Evolutionary conservation across 257 asterid species (phyloP).

Genomic region (Solanum verrucosum): DNA sequence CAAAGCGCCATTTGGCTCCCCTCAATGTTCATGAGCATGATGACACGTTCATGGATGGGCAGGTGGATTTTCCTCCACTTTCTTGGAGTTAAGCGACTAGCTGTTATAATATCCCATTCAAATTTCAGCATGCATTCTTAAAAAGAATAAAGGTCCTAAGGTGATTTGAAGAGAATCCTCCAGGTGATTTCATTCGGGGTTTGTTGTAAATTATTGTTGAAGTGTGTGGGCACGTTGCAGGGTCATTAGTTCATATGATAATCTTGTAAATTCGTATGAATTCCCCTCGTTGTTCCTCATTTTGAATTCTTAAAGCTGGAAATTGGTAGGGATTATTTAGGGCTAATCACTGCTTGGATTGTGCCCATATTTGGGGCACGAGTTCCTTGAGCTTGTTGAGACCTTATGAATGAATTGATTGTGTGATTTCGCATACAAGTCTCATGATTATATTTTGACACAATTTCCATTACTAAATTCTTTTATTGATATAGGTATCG

Average conservation of each 20-base stretch:
- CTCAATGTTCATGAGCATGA: not conserved
- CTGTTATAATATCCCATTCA: too few species aligned
- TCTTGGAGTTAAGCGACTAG: not conserved
- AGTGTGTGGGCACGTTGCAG: too few species aligned
- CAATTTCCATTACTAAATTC: not conserved
- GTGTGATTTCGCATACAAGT: not conserved
- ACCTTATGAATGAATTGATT: not conserved
- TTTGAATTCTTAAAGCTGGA: not conserved
- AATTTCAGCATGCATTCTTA: too few species aligned
- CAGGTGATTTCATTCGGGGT: too few species aligned
- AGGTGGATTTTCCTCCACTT: not conserved
- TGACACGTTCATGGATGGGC: not conserved
- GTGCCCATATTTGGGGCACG: not conserved
- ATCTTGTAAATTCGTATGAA: not conserved
- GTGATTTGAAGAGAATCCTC: too few species aligned
- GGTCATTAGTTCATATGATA: not conserved
- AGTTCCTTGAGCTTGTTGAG: not conserved
- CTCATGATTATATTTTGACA: not conserved
- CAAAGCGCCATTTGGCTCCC: not conserved
- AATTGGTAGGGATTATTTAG: not conserved
- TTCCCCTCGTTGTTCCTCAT: not conserved
- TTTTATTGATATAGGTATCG: not conserved
- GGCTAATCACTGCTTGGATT: not conserved
- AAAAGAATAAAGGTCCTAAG: too few species aligned
- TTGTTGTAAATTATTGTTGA: too few species aligned